These are phyloP conservation scores for Purpureocillium takamizusanense DNA, from an alignment of 2,329 filamentous ascomycete species.

Conservation along the genomic window DNA sequence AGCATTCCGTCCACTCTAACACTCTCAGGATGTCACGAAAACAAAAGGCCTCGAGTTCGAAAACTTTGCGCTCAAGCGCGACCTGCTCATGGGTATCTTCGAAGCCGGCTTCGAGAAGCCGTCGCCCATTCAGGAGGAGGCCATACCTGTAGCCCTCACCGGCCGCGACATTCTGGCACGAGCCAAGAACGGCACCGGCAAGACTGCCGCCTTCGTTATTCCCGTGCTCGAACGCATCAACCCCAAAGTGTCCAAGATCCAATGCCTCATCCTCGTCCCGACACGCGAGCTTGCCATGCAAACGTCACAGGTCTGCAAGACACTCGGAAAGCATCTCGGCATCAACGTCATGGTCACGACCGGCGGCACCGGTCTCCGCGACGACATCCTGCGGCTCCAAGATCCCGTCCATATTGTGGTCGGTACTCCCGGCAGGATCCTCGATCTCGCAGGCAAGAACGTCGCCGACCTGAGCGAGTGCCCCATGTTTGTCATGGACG, in stretches of 20 bases:
- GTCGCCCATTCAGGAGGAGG: slow-evolving; percentile 98
- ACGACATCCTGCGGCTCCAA: slow-evolving; percentile 91
- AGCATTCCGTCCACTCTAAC: neutral
- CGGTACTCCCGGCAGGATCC: slow-evolving; percentile 90
- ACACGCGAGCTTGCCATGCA: slow-evolving; percentile 96
- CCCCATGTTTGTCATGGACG: slow-evolving; percentile 98
- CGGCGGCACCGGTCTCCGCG: slow-evolving; percentile 86
- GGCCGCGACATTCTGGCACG: slow-evolving; percentile 91
- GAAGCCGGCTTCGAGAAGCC: slow-evolving; percentile 98
- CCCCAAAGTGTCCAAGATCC: slow-evolving; percentile 91
- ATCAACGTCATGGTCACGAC: slow-evolving; percentile 99
- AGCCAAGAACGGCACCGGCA: slow-evolving; percentile 97
- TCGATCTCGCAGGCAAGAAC: slow-evolving; percentile 92
- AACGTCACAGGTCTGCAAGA: slow-evolving; percentile 99
- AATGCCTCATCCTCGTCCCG: slow-evolving; percentile 91
- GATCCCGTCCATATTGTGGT: slow-evolving; percentile 97
- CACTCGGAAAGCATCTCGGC: slow-evolving; percentile 89
- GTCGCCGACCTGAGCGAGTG: slow-evolving; percentile 95
- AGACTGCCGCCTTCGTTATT: slow-evolving; percentile 96
- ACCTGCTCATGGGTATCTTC: slow-evolving; percentile 97
- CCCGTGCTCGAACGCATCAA: slow-evolving; percentile 93
- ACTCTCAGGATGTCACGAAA: slow-evolving; percentile 79
- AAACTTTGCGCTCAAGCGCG: slow-evolving; percentile 89
- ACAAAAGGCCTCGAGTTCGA: slow-evolving; percentile 98
- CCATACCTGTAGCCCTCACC: slow-evolving; percentile 91